phyloP scores from a whole-genome alignment of 495 filamentous ascomycete species.

The Penicillium paxilli region DNA sequence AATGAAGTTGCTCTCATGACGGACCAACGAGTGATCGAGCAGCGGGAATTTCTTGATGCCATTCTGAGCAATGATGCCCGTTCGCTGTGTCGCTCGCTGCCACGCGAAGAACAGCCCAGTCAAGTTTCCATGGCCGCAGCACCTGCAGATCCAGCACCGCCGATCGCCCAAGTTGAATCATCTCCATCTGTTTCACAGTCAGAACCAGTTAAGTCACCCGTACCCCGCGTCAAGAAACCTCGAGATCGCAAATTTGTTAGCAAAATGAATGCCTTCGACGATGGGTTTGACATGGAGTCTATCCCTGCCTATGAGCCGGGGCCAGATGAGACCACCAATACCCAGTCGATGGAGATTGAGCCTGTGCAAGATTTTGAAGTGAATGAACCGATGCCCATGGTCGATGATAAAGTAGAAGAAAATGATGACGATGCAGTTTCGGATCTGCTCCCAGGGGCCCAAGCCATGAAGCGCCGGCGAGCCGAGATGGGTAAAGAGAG shows the following conservation, averaged over 20 bases:
- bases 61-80: conserved; percentile 78
- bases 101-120: conserved; percentile 27
- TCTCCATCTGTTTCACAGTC: conserved; percentile 1
- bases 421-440: conserved; percentile 58
- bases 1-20: conserved; percentile 65
- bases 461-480: conserved; percentile 67
- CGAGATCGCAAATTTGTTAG: conserved; percentile 46
- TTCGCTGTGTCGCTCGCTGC: conserved; percentile 63
- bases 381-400: conserved; percentile 8
- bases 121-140: conserved; percentile 7
- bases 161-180: background rate
- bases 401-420: conserved; percentile 42
- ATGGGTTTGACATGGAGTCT: conserved; percentile 51
- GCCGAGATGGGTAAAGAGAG: conserved; percentile 27
- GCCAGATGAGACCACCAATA: conserved; percentile 11
- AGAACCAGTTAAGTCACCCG: conserved; percentile 11
- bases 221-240: conserved; percentile 24
- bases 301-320: conserved; percentile 36
- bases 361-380: conserved; percentile 11
- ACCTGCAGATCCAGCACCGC: background rate
- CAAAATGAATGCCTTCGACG: conserved; percentile 76
- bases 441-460: conserved; percentile 66
- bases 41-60: conserved; percentile 90
- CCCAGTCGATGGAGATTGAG: conserved; percentile 30
- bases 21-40: conserved; percentile 80